phyloP scores from a whole-genome alignment of 352 stramenopile species.

The Globisporangium lucens region DNA sequence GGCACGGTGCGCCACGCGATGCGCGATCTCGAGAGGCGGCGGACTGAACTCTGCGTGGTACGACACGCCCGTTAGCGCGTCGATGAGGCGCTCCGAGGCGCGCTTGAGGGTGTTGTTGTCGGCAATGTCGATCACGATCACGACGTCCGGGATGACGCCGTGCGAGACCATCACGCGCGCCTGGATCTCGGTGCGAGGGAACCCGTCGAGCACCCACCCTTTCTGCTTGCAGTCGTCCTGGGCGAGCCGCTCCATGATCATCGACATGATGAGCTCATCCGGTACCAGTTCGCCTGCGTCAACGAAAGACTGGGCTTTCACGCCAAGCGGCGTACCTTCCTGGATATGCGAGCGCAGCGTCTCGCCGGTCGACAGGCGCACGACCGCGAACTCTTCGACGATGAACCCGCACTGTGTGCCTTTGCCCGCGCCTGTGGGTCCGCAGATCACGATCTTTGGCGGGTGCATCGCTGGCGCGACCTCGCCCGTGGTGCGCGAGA shows the following conservation, averaged over 20 bases:
- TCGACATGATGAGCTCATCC: constrained; percentile 91
- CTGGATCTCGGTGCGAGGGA: constrained; percentile 90
- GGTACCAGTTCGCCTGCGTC: constrained; percentile 86
- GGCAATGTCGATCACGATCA: constrained; percentile 90
- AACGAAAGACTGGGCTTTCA: constrained; percentile 87
- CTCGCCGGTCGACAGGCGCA: constrained; percentile 92
- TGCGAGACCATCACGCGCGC: constrained; percentile 82
- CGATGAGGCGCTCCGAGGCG: constrained; percentile 71
- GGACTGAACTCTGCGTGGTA: constrained; percentile 84
- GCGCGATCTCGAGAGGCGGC: constrained; percentile 40
- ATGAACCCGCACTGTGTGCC: constrained; percentile 93
- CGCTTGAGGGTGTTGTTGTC: constrained; percentile 88
- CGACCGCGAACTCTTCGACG: constrained; percentile 82
- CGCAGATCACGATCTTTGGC: constrained; percentile 83
- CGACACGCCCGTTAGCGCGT: constrained; percentile 69
- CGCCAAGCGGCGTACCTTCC: constrained; percentile 43
- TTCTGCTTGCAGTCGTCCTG: constrained; percentile 82
- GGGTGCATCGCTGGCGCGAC: constrained; percentile 14
- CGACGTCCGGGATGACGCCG: constrained; percentile 81
- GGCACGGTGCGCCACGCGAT: constrained; percentile 59
- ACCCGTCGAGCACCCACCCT: constrained; percentile 95
- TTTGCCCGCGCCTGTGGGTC: constrained; percentile 93
- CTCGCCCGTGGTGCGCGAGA: constrained; percentile 14
- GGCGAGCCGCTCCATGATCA: constrained; percentile 72
- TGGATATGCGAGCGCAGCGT: constrained; percentile 90